Percentiles rank a stretch among this genome's conserved stretches.
Conservation (phyloP, 371 early-diverging fungal genomes). For the Mucor piriformis region DNA sequence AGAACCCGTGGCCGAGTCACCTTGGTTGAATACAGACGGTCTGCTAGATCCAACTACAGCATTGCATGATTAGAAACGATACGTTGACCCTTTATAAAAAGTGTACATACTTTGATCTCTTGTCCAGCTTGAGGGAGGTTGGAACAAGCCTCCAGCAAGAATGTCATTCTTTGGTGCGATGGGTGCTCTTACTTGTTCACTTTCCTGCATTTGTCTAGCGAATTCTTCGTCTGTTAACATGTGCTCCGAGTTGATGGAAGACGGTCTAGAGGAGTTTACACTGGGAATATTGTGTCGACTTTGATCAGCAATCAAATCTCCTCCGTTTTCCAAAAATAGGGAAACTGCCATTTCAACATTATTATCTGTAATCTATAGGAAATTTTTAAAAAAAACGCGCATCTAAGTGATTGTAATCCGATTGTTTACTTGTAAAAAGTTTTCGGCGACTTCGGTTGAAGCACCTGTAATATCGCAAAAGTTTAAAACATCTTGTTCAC, state of each 20-base stretch:
- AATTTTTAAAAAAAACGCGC: not conserved
- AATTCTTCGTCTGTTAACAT: constrained; percentile 53
- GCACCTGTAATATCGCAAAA: constrained; percentile 51
- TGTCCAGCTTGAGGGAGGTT: constrained; percentile 1
- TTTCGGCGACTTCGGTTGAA: constrained; percentile 37
- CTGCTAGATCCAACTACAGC: constrained; percentile 5
- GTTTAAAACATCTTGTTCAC: constrained; percentile 35
- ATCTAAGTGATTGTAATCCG: not conserved
- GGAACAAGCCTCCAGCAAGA: constrained; percentile 53
- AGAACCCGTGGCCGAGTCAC: constrained; percentile 48
- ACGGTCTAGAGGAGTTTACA: constrained; percentile 4
- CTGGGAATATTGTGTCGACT: not conserved
- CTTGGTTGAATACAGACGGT: constrained; percentile 53
- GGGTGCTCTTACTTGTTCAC: constrained; percentile 70
- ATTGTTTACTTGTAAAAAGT: constrained; percentile 39
- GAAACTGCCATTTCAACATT: constrained; percentile 46
- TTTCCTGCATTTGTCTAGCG: constrained; percentile 56
- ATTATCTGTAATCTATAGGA: constrained; percentile 45
- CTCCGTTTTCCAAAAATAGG: constrained; percentile 44
- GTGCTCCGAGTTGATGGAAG: constrained; percentile 6
- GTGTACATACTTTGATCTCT: constrained; percentile 13
- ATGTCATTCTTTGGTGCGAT: constrained; percentile 78
- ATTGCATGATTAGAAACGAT: too few relatives aligned
- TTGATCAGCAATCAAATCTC: not conserved
- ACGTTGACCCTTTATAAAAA: not conserved